Evolutionary conservation across 1,139 yeast genomes (phyloP), one percentile per base, ranked within the genome.

Genomic region (Geotrichum reessii): DNA sequence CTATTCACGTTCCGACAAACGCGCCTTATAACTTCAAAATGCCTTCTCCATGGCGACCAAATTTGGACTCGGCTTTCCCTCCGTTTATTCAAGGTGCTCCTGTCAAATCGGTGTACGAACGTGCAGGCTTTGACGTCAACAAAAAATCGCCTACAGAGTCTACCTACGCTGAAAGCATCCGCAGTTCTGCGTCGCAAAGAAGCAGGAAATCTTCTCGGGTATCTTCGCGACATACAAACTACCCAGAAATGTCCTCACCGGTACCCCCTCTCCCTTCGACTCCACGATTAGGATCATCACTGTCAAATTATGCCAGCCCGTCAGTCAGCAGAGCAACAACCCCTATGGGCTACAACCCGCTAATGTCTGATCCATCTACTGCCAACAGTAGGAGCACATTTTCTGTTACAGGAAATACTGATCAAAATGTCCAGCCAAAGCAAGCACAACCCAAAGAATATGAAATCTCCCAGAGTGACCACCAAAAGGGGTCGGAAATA

Each of bases 111-210:
- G 77, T 74, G n/a, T 74, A 73, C 59, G 77, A 74, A 61, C 70
- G 77, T 24, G 77, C 77, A 9, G 77, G 77, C 14, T 74, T 74
- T 57, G 76, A 73, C 46, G 73, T 74, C 56, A 70, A 71, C 61
- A 57, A 53, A 33, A 24, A 40, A 11, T 46, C 28, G 19, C 28
- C 28, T 2, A 50, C 53, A n/a, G 47, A 50, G 25, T 37, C 53
- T 14, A 22, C 40, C 8, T 50, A 50, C 28, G 22, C 52, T 9
- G 52, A 50, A 31, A 50, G 52, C 14, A 50, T 50, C 27, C 40
- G 21, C 25, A 50, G 52, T 40, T 50, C 52, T 25, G 2, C 37
- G n/a, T 37, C 44, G 44, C 44, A 19, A 19, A 17, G 44, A 19
- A 37, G 44, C n/a, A 37, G 44, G n/a, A 37, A 37, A 19, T 37